phyloP scores from a whole-genome alignment of 75 land plant genomes.

The Azolla pinnata region DNA sequence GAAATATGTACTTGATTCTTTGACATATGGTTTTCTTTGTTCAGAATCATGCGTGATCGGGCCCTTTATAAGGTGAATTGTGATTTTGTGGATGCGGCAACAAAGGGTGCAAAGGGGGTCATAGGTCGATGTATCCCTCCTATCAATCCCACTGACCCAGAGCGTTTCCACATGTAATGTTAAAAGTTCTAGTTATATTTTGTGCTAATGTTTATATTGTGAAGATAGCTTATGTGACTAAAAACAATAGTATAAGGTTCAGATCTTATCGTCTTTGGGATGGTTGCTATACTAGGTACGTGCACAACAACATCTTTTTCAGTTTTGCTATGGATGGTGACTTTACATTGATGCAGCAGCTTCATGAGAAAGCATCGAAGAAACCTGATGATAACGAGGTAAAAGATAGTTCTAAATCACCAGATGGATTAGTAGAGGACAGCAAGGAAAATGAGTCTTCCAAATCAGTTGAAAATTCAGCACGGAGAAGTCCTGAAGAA shows the following conservation, averaged over 20 bases:
- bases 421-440: too few relatives aligned
- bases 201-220: too few relatives aligned
- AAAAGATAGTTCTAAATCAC: background rate
- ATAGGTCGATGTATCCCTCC: constrained; percentile 94
- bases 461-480: too few relatives aligned
- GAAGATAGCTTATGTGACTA: too few relatives aligned
- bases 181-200: too few relatives aligned
- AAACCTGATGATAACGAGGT: background rate
- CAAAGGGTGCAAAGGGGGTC: constrained; percentile 87
- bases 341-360: constrained; percentile 47
- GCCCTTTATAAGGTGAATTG: constrained; percentile 96
- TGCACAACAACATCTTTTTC: constrained; percentile 99
- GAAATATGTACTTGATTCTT: too few relatives aligned
- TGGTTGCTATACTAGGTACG: constrained; percentile 93
- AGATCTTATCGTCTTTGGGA: too few relatives aligned
- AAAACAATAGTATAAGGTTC: too few relatives aligned
- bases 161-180: constrained; percentile 99
- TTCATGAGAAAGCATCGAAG: constrained; percentile 17
- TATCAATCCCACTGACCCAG: constrained; percentile 98
- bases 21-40: too few relatives aligned
- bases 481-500: too few relatives aligned
- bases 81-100: constrained; percentile 97
- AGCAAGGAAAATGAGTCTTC: too few relatives aligned
- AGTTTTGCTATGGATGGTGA: constrained; percentile 99
- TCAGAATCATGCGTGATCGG: constrained; percentile 86